Percentiles rank a stretch among this genome's conserved stretches.
These are phyloP conservation scores for Quercus suber DNA, from an alignment of 306 rosid genomes.

Conservation along the genomic window DNA sequence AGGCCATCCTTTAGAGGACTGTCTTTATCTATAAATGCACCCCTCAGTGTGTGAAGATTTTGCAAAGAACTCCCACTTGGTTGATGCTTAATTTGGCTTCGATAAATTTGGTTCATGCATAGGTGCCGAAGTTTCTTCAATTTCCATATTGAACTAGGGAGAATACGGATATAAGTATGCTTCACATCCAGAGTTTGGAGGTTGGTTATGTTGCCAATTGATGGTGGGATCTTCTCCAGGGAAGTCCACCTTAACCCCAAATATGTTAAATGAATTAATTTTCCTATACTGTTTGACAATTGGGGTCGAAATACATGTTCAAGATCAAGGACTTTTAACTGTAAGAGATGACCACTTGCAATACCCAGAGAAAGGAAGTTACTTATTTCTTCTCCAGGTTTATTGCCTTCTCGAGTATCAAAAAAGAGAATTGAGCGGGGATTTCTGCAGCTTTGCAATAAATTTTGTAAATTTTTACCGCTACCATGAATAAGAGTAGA, in stretches of 20 bases:
- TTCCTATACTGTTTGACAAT: slow-evolving; percentile 20
- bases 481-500: too few relatives aligned
- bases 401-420: slow-evolving; percentile 20
- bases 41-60: too few relatives aligned
- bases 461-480: too few relatives aligned
- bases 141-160: slow-evolving; percentile 36
- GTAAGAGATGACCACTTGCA: neutral
- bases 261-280: slow-evolving; percentile 22
- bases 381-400: slow-evolving; percentile 31
- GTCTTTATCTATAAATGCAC: too few relatives aligned
- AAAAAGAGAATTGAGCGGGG: too few relatives aligned
- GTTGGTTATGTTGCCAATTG: slow-evolving; percentile 20
- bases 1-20: too few relatives aligned
- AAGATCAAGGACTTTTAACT: slow-evolving; percentile 8
- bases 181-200: slow-evolving; percentile 40
- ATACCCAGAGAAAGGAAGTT: slow-evolving; percentile 18
- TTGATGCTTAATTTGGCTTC: slow-evolving; percentile 16
- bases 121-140: slow-evolving; percentile 25
- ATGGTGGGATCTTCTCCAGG: slow-evolving; percentile 22
- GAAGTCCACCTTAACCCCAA: slow-evolving; percentile 38
- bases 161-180: slow-evolving; percentile 27
- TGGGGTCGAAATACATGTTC: slow-evolving; percentile 33
- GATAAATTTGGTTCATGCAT: slow-evolving; percentile 16
- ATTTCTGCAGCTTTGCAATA: too few relatives aligned
- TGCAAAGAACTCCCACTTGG: too few relatives aligned